Base-by-base conservation (phyloP, 1,139 yeast species). In the Lodderomyces beijingensis region DNA sequence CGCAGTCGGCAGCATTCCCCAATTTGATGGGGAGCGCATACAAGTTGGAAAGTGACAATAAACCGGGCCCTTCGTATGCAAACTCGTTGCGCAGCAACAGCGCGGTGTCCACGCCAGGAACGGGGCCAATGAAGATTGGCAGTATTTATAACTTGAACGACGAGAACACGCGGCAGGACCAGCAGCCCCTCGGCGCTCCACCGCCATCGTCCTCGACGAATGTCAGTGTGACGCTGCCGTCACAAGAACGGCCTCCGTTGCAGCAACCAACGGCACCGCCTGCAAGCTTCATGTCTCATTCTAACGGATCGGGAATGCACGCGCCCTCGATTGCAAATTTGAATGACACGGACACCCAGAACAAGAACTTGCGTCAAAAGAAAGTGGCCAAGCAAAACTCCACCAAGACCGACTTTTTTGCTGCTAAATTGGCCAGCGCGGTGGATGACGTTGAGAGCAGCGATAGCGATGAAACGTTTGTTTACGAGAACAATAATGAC, bases 401-500 rank as follows among this genome's bases (percentile, higher is more conserved):
- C 27, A 66, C 95, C 4, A 75, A 88, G 51, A 91, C 96, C 0
- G 97, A 89, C 50, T 79, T 86, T 38, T 89, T 89, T 59, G 97
- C 97, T 9, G 96, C 97, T 1, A 83, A 83, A 47, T 65, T 89
- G 41, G 96, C 96, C 5, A 81, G 88, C 42, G 97, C 97, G 1
- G 95, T 89, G 6, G 95, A 86, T 46, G 96, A 87, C 47, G 87
- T 77, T 16, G 88, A 84, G 39, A 76, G 83, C 29, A 80, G 89
- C 26, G 96, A 87, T 53, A 79, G 89, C 27, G 95, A 88, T 46
- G 97, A 91, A 55, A 86, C 95, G 1, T 89, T 89, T 66, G 96
- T 89, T 9, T 89, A 89, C 53, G 96, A 88, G 47, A 74, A 76
- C 35, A 60, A 58, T 35, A 53, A 40, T 23, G 41, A 39, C 38